Evolutionary conservation across 345 rosid genomes (phyloP).

Genomic region (Erodium maritimum): DNA sequence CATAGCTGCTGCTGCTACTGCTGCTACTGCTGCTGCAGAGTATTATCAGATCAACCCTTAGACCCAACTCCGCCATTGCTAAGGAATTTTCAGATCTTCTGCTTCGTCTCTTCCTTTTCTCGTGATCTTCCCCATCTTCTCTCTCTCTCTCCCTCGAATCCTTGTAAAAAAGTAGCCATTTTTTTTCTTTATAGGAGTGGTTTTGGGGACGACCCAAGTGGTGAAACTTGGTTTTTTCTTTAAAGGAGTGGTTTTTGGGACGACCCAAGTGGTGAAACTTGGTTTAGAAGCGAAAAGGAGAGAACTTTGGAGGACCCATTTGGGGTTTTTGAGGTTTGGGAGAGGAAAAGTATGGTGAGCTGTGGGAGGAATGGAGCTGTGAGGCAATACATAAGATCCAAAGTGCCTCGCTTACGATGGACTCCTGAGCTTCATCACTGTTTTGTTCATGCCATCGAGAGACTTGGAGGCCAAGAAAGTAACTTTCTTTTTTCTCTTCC

Average conservation of each 20-base stretch:
- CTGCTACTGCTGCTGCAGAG: slow-evolving; percentile 3
- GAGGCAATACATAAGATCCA: slow-evolving; percentile 81
- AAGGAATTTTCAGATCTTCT: too few relatives aligned
- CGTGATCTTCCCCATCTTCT: too few relatives aligned
- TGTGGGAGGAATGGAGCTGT: slow-evolving; percentile 73
- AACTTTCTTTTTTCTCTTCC: background rate
- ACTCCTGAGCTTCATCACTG: slow-evolving; percentile 94
- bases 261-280: too few relatives aligned
- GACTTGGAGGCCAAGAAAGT: slow-evolving; percentile 90
- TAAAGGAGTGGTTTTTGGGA: too few relatives aligned
- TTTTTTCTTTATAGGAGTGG: too few relatives aligned
- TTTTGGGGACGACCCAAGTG: too few relatives aligned
- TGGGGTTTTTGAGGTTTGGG: slow-evolving; percentile 8
- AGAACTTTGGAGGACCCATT: slow-evolving; percentile 5
- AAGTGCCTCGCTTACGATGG: slow-evolving; percentile 88
- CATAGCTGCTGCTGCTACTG: too few relatives aligned
- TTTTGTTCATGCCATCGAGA: slow-evolving; percentile 76
- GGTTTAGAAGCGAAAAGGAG: too few relatives aligned
- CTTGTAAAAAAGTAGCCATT: too few relatives aligned
- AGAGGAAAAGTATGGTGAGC: slow-evolving; percentile 35
- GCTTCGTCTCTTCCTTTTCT: too few relatives aligned
- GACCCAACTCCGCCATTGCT: slow-evolving; percentile 7
- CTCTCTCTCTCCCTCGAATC: too few relatives aligned
- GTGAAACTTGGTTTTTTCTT: too few relatives aligned
- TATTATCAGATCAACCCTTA: slow-evolving; percentile 7